Base-by-base conservation (phyloP, 345 rosid genomes). In the Arabidopsis suecica region DNA sequence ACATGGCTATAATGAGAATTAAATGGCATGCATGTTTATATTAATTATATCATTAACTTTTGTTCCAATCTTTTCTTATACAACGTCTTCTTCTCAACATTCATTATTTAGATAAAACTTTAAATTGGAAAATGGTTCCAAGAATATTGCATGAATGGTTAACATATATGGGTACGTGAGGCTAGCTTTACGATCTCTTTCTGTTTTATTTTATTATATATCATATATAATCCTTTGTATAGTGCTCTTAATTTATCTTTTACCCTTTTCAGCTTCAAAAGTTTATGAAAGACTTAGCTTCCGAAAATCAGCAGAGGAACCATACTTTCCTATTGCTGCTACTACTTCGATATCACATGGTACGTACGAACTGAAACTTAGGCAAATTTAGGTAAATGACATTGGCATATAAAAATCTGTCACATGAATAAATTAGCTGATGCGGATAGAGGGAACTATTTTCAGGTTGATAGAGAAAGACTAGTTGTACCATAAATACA, bases 61-160 rank as follows among this genome's bases (percentile, higher is more conserved):
- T 28, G 5, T 41, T 13, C 53, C 1, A 42, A 42, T 23, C 12
- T 23, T 61, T 61, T 61, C 51, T 25, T 42, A 42, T 25, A 42
- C 66, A 40, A 16, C 53, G 20, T 69, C 9, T 38, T 69, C 9
- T 38, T 42, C 54, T 42, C 8, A 6, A 56, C 13, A 9, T 41
- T 28, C 5, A 8, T 16, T 28, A 11, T 55, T 25, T 18, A 48
- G 9, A 30, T 28, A 38, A 37, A 51, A 5, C 50, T 51, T 8
- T 0, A 41, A 13, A 16, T 1, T 55, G 5, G 11, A 18, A 55
- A 28, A 54, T 69, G 73, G 20, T 42, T 18, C 14, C 44, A 42
- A 32, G 54, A 48, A 18, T 48, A 44, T 34, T 56, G 73, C 42
- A 20, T 32, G 55, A 41, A 54, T 68, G 41, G 63, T 56, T 68